Evolutionary conservation across 129 eudicot genomes (phyloP).

Genomic region (Cynara cardunculus): DNA sequence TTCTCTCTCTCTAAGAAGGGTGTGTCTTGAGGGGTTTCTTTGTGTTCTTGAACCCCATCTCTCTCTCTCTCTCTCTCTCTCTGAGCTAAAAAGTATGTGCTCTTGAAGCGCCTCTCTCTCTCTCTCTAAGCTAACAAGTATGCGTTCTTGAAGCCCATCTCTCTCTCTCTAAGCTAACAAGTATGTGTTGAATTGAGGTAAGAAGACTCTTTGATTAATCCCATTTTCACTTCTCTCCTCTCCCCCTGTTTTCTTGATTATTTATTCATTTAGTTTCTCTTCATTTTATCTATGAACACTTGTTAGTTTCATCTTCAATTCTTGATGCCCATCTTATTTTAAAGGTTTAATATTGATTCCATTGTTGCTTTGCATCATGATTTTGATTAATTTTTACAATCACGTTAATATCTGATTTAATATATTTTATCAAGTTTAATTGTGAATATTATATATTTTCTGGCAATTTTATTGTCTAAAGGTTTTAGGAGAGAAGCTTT

Average conservation of each 20-base stretch:
- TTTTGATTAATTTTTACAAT: background rate
- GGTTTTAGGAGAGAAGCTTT: slow-evolving; percentile 21
- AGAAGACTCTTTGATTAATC: background rate
- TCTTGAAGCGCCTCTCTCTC: no score
- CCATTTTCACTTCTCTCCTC: background rate
- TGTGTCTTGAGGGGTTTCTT: slow-evolving; percentile 15
- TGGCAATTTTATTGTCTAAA: slow-evolving; percentile 15
- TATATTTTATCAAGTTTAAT: background rate
- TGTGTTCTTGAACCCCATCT: slow-evolving; percentile 12
- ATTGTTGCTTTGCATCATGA: background rate
- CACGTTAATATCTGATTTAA: no score
- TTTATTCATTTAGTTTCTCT: background rate
- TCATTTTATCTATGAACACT: background rate
- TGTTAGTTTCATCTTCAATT: background rate
- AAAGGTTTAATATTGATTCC: no score
- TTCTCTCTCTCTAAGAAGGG: slow-evolving; percentile 25
- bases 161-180: background rate
- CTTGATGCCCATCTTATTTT: background rate
- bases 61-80: background rate
- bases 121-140: no score
- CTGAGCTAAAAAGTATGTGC: no score
- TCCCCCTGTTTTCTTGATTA: background rate
- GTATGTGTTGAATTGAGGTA: slow-evolving; percentile 17
- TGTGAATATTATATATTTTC: background rate
- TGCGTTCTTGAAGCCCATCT: background rate